Percentiles rank a stretch among this genome's conserved stretches.
Conservation (phyloP, 176 grass and related monocot genomes). For the Luzula sylvatica region DNA sequence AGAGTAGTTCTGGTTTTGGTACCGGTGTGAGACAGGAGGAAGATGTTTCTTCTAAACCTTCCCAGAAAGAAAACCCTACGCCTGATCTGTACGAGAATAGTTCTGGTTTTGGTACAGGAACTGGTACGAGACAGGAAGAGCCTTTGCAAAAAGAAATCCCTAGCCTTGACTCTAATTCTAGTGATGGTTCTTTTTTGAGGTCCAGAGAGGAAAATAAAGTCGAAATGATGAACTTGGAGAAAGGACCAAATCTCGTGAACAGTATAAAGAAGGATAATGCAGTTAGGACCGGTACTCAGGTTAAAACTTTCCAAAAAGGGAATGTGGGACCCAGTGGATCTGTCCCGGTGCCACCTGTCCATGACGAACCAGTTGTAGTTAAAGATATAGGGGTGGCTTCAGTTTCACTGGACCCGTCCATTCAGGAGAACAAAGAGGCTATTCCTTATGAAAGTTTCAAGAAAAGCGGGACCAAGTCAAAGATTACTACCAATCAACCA, state of each 20-base stretch:
- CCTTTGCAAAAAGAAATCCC: not conserved
- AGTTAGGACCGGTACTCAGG: slow-evolving; percentile 6
- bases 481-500: slow-evolving; percentile 2
- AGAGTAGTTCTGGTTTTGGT: no score
- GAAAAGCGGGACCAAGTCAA: not conserved
- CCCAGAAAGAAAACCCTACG: not conserved
- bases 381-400: slow-evolving; percentile 23
- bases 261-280: slow-evolving; percentile 13
- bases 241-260: not conserved
- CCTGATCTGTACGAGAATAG: not conserved
- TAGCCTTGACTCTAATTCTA: slow-evolving; percentile 7
- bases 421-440: slow-evolving; percentile 9
- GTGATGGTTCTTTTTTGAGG: not conserved
- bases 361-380: slow-evolving; percentile 10
- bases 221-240: slow-evolving; percentile 6
- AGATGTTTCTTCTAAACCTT: no score
- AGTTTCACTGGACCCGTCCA: slow-evolving; percentile 3
- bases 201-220: slow-evolving; percentile 10
- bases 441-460: not conserved
- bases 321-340: slow-evolving; percentile 3
- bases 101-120: not conserved
- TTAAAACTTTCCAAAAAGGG: slow-evolving; percentile 36
- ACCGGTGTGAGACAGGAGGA: slow-evolving; percentile 17
- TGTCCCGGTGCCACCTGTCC: not conserved
- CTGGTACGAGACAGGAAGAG: slow-evolving; percentile 15